Evolutionary conservation across 768 basidiomycete genomes (phyloP).

Genomic region (Plicaturopsis crispa): DNA sequence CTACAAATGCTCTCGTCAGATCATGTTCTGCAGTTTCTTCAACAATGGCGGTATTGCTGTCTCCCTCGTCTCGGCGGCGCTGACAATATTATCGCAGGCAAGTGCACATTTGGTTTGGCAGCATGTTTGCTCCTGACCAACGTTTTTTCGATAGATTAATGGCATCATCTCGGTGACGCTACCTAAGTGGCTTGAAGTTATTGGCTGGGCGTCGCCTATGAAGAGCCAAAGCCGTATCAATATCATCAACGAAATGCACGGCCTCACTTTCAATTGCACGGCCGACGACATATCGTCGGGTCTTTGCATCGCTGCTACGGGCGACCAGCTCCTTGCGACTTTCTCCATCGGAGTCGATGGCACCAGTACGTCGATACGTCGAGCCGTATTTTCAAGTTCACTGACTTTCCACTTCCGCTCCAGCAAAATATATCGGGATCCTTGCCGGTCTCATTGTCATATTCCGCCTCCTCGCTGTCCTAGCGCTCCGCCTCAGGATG

Average conservation of each 20-base stretch:
- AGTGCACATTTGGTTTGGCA: slow-evolving; percentile 5
- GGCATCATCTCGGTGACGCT: slow-evolving; percentile 10
- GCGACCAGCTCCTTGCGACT: slow-evolving; percentile 10
- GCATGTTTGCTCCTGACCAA: not conserved
- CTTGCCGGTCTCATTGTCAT: too few relatives aligned
- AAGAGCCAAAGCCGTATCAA: slow-evolving; percentile 10
- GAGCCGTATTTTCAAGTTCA: too few relatives aligned
- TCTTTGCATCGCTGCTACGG: slow-evolving; percentile 9
- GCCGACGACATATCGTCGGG: slow-evolving; percentile 8
- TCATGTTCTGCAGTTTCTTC: slow-evolving; percentile 12
- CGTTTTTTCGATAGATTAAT: slow-evolving; percentile 1
- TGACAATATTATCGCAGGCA: slow-evolving; percentile 9
- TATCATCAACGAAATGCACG: slow-evolving; percentile 13
- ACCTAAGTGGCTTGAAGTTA: slow-evolving; percentile 6
- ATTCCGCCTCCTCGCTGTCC: too few relatives aligned
- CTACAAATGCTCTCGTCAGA: too few relatives aligned
- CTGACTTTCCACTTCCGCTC: too few relatives aligned
- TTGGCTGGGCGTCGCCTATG: slow-evolving; percentile 12
- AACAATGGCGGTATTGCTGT: slow-evolving; percentile 10
- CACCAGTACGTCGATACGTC: too few relatives aligned
- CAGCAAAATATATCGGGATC: too few relatives aligned
- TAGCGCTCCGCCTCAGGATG: too few relatives aligned
- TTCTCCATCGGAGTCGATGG: too few relatives aligned
- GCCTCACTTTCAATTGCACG: slow-evolving; percentile 12
- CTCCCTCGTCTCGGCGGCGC: slow-evolving; percentile 10